phyloP scores from a whole-genome alignment of 2,329 filamentous ascomycete species.

The Talaromyces sp. region DNA sequence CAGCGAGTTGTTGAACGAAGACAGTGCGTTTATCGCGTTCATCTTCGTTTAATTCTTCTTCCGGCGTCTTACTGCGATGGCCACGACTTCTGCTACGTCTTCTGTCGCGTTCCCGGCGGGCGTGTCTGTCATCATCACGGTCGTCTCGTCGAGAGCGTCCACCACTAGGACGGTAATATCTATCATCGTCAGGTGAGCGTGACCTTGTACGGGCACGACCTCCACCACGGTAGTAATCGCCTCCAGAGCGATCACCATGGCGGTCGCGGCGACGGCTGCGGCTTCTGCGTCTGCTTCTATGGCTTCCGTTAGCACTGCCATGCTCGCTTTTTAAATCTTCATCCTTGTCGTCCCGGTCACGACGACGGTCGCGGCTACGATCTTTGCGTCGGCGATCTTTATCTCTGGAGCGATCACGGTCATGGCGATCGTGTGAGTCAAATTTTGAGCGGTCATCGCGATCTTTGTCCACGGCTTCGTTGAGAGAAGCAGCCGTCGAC shows the following conservation, averaged over 20 bases:
- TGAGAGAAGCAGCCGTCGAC: constrained; percentile 66
- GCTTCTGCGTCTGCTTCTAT: constrained; percentile 78
- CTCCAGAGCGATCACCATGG: constrained; percentile 64
- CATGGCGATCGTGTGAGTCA: constrained; percentile 56
- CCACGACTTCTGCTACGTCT: constrained; percentile 46
- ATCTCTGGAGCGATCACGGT: constrained; percentile 37
- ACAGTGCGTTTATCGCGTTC: constrained; percentile 95
- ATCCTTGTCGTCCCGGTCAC: constrained; percentile 56
- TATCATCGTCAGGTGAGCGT: constrained; percentile 66
- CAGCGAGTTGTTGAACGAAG: constrained; percentile 97
- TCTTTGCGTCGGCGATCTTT: constrained; percentile 56
- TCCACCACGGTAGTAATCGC: constrained; percentile 69
- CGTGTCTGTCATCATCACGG: constrained; percentile 47
- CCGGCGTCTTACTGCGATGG: constrained; percentile 50
- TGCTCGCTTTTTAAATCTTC: constrained; percentile 68
- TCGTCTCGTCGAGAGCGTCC: constrained; percentile 52
- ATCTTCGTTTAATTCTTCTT: constrained; percentile 83
- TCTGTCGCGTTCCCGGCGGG: constrained; percentile 53
- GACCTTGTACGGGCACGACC: constrained; percentile 68
- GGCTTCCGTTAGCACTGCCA: constrained; percentile 66
- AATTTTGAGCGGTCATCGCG: constrained; percentile 58
- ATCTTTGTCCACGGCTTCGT: constrained; percentile 45
- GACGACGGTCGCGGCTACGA: constrained; percentile 55
- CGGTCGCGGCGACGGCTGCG: constrained; percentile 74
- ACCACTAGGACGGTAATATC: constrained; percentile 53